These are phyloP conservation scores for Emmonsiellopsis sp. DNA, from an alignment of 2,329 filamentous ascomycete species.

Conservation along the genomic window DNA sequence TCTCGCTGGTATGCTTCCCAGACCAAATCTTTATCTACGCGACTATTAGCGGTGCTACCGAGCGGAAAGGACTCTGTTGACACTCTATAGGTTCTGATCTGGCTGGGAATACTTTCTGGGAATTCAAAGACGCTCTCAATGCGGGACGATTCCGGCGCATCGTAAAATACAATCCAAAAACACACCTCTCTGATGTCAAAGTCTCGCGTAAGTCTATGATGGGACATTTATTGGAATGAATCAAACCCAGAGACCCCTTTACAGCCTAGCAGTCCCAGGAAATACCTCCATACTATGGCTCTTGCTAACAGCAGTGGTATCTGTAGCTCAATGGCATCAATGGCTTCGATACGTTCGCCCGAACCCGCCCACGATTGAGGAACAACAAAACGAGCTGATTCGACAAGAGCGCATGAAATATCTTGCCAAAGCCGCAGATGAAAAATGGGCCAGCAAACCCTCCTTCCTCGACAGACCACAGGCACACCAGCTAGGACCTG, in stretches of 20 bases:
- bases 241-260: not conserved
- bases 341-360: slow-evolving; percentile 56
- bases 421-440: slow-evolving; percentile 51
- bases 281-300: not conserved
- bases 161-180: slow-evolving; percentile 44
- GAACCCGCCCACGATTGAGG: slow-evolving; percentile 47
- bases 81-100: slow-evolving; percentile 47
- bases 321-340: slow-evolving; percentile 56
- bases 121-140: slow-evolving; percentile 52
- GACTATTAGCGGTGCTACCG: slow-evolving; percentile 1
- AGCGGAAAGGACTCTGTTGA: not conserved
- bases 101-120: slow-evolving; percentile 58
- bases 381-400: slow-evolving; percentile 50
- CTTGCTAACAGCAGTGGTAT: not conserved
- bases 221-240: not conserved
- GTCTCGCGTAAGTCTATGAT: slow-evolving; percentile 42
- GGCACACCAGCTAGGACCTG: slow-evolving; percentile 37
- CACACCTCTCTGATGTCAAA: slow-evolving; percentile 51
- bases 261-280: not conserved
- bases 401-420: slow-evolving; percentile 51
- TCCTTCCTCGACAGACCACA: slow-evolving; percentile 50
- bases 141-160: slow-evolving; percentile 48
- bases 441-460: slow-evolving; percentile 51
- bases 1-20: slow-evolving; percentile 42
- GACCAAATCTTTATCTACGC: slow-evolving; percentile 1